Conservation (phyloP, 2,329 filamentous ascomycete species). For the Stachybotrys elegans region DNA sequence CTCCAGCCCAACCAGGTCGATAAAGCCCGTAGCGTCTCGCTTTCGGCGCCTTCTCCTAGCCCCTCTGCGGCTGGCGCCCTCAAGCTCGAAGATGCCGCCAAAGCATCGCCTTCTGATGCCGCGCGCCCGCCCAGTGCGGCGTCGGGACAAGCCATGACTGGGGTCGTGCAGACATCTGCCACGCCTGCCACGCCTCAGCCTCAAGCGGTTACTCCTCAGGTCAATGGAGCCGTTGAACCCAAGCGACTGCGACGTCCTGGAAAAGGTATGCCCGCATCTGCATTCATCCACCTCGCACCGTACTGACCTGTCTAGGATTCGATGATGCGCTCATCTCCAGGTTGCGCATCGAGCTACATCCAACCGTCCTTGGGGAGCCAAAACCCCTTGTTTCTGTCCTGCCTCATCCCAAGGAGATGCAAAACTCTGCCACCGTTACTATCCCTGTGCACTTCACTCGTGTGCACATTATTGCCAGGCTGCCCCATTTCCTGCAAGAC, state of each 20-base stretch:
- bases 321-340: constrained; percentile 63
- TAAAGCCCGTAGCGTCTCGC: constrained; percentile 34
- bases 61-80: constrained; percentile 31
- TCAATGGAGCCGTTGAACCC: constrained; percentile 27
- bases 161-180: constrained; percentile 1
- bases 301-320: constrained; percentile 33
- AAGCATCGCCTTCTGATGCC: constrained; percentile 18
- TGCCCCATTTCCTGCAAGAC: constrained; percentile 57
- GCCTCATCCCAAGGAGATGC: constrained; percentile 59
- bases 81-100: constrained; percentile 29
- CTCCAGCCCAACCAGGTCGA: constrained; percentile 21
- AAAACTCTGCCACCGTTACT: constrained; percentile 69
- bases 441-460: constrained; percentile 63
- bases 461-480: constrained; percentile 63
- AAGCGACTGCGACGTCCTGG: constrained; percentile 33
- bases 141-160: constrained; percentile 13
- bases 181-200: constrained; percentile 13
- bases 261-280: constrained; percentile 32
- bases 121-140: constrained; percentile 12
- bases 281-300: background rate
- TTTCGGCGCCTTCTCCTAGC: constrained; percentile 37
- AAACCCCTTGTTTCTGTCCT: constrained; percentile 60
- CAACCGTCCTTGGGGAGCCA: constrained; percentile 55
- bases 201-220: constrained; percentile 19
- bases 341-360: constrained; percentile 63